A percentile compares a stretch with the other conserved stretches of the same genome.
Conservation (phyloP, 306 rosid genomes). For the Dalbergia cochinchinensis region DNA sequence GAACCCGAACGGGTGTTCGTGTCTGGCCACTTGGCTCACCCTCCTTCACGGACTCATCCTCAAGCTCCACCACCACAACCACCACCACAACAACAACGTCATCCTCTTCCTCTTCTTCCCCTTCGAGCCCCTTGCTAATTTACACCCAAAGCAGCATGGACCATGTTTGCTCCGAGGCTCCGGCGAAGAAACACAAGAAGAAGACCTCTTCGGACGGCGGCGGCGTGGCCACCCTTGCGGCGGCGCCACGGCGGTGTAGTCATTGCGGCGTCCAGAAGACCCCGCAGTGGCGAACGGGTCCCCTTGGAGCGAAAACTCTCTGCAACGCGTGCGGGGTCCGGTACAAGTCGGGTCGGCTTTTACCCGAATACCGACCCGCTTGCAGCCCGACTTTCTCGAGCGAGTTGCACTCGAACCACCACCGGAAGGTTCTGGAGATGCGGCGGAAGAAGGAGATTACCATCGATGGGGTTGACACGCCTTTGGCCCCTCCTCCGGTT, state of each 20-base stretch:
- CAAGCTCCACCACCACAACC: constrained; percentile 67
- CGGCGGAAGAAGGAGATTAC: constrained; percentile 76
- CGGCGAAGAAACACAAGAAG: constrained; percentile 58
- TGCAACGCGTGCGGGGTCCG: constrained; percentile 97
- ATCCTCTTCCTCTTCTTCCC: constrained; percentile 65
- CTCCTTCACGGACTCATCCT: constrained; percentile 66
- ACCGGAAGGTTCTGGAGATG: constrained; percentile 97
- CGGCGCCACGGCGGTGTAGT: constrained; percentile 78
- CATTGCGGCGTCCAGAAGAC: constrained; percentile 98
- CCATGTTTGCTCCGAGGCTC: constrained; percentile 39
- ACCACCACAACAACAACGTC: background rate
- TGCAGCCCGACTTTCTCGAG: constrained; percentile 93
- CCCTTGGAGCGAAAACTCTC: constrained; percentile 82
- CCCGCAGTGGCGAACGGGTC: constrained; percentile 98
- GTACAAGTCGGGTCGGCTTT: constrained; percentile 88
- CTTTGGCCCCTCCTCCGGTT: constrained; percentile 47
- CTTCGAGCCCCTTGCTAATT: constrained; percentile 58
- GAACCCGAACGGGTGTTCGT: constrained; percentile 70
- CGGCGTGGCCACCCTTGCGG: constrained; percentile 16
- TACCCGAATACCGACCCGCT: constrained; percentile 97
- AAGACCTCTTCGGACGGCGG: constrained; percentile 7
- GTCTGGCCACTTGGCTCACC: constrained; percentile 82
- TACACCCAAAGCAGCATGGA: constrained; percentile 46
- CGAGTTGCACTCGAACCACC: constrained; percentile 90
- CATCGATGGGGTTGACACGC: constrained; percentile 35